A percentile compares a stretch with the other conserved stretches of the same genome.
Conservation (phyloP, 805 yeast genomes). For the Cyberlindnera maritima region DNA sequence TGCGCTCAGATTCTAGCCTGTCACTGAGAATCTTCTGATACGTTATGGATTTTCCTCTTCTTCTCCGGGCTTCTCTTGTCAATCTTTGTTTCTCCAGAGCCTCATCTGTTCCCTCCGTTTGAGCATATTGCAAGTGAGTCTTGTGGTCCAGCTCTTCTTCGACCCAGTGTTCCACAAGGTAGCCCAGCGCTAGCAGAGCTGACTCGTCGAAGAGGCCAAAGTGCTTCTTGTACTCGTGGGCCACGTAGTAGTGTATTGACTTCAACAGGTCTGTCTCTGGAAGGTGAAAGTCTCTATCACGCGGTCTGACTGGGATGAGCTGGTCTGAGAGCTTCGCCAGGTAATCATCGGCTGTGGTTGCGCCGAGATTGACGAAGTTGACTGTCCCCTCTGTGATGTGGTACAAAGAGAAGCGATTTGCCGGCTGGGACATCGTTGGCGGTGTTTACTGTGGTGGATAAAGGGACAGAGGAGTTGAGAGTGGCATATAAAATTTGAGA, state of each 20-base stretch:
- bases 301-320: slow-evolving; percentile 18
- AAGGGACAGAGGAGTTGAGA: no score
- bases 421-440: no score
- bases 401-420: background rate
- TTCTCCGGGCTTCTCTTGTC: background rate
- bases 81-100: background rate
- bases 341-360: slow-evolving; percentile 2
- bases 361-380: background rate
- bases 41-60: no score
- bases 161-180: slow-evolving; percentile 37
- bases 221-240: slow-evolving; percentile 24
- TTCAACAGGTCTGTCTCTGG: slow-evolving; percentile 30
- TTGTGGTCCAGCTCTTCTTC: slow-evolving; percentile 21
- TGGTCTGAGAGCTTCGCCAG: background rate
- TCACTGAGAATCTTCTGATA: background rate
- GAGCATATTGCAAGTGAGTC: slow-evolving; percentile 9
- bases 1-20: background rate
- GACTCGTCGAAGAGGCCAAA: slow-evolving; percentile 34
- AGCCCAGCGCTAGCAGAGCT: slow-evolving; percentile 34
- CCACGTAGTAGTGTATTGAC: slow-evolving; percentile 35
- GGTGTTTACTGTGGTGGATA: no score
- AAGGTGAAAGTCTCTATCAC: slow-evolving; percentile 13
- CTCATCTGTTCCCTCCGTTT: slow-evolving; percentile 9
- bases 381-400: slow-evolving; percentile 1
- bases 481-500: no score